Conservation (phyloP, 371 early-diverging fungal species). For the Mortierella polycephala region DNA sequence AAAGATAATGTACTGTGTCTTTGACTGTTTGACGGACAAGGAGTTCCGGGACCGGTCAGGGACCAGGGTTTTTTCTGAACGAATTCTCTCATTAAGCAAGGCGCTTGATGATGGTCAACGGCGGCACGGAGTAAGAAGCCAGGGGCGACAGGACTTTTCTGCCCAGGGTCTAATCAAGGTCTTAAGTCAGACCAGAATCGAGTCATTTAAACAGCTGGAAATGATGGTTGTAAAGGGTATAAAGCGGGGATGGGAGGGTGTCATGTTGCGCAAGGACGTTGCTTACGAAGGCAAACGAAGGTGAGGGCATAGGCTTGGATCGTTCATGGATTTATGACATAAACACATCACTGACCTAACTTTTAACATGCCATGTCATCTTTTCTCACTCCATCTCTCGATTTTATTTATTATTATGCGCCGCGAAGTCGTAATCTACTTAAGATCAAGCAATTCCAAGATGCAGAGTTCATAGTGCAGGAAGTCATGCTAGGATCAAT, state of each 20-base stretch:
- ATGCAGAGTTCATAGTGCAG: slow-evolving; percentile 66
- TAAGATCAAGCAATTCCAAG: slow-evolving; percentile 70
- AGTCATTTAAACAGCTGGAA: slow-evolving; percentile 42
- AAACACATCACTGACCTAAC: not conserved
- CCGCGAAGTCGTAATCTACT: slow-evolving; percentile 58
- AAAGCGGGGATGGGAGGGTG: slow-evolving; percentile 66
- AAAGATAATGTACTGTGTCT: slow-evolving; percentile 62
- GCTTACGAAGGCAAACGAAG: slow-evolving; percentile 67
- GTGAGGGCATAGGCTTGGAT: slow-evolving; percentile 28
- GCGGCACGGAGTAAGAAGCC: not conserved
- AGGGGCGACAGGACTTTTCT: not conserved
- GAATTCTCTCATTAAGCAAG: slow-evolving; percentile 35
- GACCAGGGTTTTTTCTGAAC: slow-evolving; percentile 35
- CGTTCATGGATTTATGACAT: not conserved
- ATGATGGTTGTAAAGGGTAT: slow-evolving; percentile 46
- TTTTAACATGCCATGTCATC: not conserved
- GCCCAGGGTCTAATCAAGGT: slow-evolving; percentile 30
- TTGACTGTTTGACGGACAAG: slow-evolving; percentile 60
- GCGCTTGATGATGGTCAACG: slow-evolving; percentile 17
- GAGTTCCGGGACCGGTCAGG: slow-evolving; percentile 55
- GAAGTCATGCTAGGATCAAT: slow-evolving; percentile 61
- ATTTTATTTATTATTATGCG: not conserved
- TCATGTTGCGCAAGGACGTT: slow-evolving; percentile 63
- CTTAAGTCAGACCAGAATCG: slow-evolving; percentile 55
- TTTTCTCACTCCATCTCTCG: not conserved